Evolutionary conservation across 208 protist genomes (phyloP).

Genomic region (Leishmania major): DNA sequence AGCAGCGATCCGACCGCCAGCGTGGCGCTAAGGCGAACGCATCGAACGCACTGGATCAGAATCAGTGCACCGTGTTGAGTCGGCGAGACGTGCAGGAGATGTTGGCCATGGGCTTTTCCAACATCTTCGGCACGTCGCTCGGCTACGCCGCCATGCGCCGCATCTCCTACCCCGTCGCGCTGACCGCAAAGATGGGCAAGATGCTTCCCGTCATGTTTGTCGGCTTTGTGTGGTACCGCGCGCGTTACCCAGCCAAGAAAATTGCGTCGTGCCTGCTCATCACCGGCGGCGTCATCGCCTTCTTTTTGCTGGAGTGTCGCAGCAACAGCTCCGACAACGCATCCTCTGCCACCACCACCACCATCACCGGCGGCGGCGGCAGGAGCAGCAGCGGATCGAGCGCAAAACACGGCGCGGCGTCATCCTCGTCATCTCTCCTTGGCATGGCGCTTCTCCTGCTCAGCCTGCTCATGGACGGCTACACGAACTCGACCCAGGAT

Average conservation of each 20-base stretch:
- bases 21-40: background rate
- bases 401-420: background rate
- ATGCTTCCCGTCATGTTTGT: slow-evolving; percentile 87
- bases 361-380: background rate
- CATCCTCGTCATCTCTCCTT: slow-evolving; percentile 24
- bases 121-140: slow-evolving; percentile 66
- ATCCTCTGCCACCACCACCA: background rate
- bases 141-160: slow-evolving; percentile 81
- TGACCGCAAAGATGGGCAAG: slow-evolving; percentile 88
- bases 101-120: slow-evolving; percentile 73
- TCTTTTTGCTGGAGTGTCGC: slow-evolving; percentile 61
- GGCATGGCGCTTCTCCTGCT: slow-evolving; percentile 62
- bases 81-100: slow-evolving; percentile 32
- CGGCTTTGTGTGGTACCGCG: slow-evolving; percentile 71
- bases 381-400: background rate
- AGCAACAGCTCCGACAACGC: background rate
- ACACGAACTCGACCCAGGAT: slow-evolving; percentile 87
- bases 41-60: background rate
- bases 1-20: background rate
- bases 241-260: slow-evolving; percentile 62
- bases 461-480: slow-evolving; percentile 79
- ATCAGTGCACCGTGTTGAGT: background rate
- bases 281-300: slow-evolving; percentile 62
- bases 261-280: slow-evolving; percentile 59
- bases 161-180: slow-evolving; percentile 76